These are phyloP conservation scores for Solanum medicagineum DNA, from an alignment of 257 asterid species.

Conservation along the genomic window DNA sequence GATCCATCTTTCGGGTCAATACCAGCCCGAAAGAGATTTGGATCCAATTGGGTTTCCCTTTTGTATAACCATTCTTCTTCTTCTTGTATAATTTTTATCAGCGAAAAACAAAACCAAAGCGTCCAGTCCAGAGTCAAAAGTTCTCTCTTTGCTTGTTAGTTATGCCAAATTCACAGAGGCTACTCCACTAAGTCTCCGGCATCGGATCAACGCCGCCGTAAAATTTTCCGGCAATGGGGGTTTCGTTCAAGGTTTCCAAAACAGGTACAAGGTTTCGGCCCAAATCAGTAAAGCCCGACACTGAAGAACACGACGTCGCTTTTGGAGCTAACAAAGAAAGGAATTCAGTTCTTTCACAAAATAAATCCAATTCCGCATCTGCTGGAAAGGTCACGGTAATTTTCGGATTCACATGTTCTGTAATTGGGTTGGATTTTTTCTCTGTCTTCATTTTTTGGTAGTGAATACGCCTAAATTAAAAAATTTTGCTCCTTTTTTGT, in stretches of 20 bases:
- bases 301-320: constrained; percentile 11
- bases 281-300: constrained; percentile 13
- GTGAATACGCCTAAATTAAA: not conserved
- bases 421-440: not conserved
- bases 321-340: constrained; percentile 10
- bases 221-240: constrained; percentile 37
- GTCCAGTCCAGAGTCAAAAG: not conserved
- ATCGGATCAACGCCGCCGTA: not conserved
- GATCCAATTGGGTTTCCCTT: not conserved
- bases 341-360: not conserved
- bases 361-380: constrained; percentile 14
- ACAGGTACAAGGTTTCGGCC: constrained; percentile 59
- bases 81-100: not conserved
- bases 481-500: not conserved
- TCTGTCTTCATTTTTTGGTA: not conserved
- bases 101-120: not conserved
- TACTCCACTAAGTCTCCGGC: not conserved
- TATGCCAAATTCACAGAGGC: not conserved
- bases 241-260: constrained; percentile 82
- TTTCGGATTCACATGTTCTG: not conserved
- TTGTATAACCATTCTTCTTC: not conserved
- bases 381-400: constrained; percentile 26
- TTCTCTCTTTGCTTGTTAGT: not conserved
- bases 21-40: not conserved
- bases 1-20: not conserved